These are phyloP conservation scores for Dendryphion nanum DNA, from an alignment of 2,329 filamentous ascomycete species.

Conservation along the genomic window DNA sequence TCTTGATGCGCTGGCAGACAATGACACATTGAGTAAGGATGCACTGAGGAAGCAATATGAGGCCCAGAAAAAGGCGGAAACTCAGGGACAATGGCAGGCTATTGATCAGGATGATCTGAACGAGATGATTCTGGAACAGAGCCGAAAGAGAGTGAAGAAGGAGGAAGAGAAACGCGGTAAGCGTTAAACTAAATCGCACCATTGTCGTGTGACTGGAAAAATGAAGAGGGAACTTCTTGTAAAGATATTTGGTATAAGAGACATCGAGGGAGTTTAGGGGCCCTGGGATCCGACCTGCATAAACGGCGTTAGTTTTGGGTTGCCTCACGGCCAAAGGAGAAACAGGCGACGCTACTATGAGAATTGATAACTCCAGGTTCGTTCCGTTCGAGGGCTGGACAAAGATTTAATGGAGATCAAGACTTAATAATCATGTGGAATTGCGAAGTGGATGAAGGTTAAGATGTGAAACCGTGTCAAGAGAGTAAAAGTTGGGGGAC, in stretches of 20 bases:
- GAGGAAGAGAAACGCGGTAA: slow-evolving; percentile 76
- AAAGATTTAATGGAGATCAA: slow-evolving; percentile 1
- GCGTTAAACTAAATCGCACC: slow-evolving; percentile 28
- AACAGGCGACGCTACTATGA: no score
- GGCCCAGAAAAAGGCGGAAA: slow-evolving; percentile 61
- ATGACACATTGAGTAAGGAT: slow-evolving; percentile 80
- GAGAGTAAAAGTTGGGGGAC: no score
- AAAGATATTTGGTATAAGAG: no score
- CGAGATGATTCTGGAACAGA: slow-evolving; percentile 94
- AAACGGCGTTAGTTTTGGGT: no score
- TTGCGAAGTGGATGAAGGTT: not conserved
- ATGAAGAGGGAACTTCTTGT: no score
- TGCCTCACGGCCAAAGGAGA: no score
- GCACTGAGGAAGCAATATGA: slow-evolving; percentile 81
- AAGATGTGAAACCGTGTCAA: no score
- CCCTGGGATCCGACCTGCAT: no score
- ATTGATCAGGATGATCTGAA: slow-evolving; percentile 85
- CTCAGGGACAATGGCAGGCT: slow-evolving; percentile 65
- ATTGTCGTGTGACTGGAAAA: not conserved
- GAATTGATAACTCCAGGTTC: no score
- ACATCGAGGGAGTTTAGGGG: no score
- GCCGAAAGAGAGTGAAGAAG: slow-evolving; percentile 82
- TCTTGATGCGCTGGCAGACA: slow-evolving; percentile 71
- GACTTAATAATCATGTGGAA: not conserved
- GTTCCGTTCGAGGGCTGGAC: no score